phyloP scores from a whole-genome alignment of 257 asterid species.

The Solanum chmielewskii region DNA sequence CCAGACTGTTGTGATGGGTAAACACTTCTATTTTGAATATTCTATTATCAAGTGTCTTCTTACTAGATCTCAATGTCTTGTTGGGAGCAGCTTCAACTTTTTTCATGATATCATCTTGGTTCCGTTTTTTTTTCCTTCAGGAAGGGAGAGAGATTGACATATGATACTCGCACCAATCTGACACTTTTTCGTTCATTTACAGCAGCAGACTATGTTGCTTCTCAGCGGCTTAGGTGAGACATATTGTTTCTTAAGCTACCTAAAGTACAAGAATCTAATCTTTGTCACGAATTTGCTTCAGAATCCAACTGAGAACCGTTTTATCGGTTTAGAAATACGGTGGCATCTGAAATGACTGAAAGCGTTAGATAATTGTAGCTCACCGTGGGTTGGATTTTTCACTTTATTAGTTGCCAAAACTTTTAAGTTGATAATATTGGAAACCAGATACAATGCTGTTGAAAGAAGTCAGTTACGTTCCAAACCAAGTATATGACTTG shows the following conservation, averaged over 20 bases:
- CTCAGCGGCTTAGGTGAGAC: constrained; percentile 82
- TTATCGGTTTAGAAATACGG: background rate
- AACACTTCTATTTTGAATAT: constrained; percentile 8
- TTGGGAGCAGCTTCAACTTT: background rate
- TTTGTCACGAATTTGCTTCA: background rate
- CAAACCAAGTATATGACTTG: background rate
- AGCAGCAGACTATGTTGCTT: constrained; percentile 88
- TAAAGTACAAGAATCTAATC: background rate
- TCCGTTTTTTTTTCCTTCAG: constrained; percentile 22
- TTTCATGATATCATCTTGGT: background rate
- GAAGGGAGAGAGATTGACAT: constrained; percentile 44
- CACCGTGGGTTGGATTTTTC: background rate
- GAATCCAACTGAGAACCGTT: background rate
- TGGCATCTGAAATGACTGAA: background rate
- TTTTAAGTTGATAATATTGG: background rate
- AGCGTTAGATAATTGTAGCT: background rate
- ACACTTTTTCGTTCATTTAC: constrained; percentile 81
- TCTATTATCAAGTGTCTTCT: background rate
- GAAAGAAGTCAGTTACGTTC: background rate
- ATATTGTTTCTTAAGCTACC: background rate
- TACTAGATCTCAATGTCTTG: background rate
- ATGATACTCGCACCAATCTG: constrained; percentile 74
- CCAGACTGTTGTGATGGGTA: constrained; percentile 87
- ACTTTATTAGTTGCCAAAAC: background rate
- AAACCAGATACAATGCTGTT: background rate